phyloP scores from a whole-genome alignment of 805 yeast genomes.

The Nadsonia fulvescens region DNA sequence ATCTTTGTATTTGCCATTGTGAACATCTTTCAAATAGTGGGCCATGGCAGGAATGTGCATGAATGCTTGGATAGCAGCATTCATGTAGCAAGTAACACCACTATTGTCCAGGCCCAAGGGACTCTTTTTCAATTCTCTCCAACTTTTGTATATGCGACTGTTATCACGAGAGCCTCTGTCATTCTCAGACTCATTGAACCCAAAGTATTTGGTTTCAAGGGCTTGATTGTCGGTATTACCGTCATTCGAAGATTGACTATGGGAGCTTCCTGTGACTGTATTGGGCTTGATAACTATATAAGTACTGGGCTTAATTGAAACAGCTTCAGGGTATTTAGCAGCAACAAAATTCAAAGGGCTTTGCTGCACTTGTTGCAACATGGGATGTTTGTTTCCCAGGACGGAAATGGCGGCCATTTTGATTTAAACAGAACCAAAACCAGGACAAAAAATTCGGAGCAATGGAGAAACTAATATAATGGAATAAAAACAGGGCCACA shows the following conservation, averaged over 20 bases:
- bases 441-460: too few species aligned
- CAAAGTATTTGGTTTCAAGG: slow-evolving; percentile 30
- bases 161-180: slow-evolving; percentile 52
- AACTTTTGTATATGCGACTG: slow-evolving; percentile 40
- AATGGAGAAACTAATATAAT: too few species aligned
- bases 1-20: slow-evolving; percentile 28
- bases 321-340: slow-evolving; percentile 37
- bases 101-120: slow-evolving; percentile 69
- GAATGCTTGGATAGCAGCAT: slow-evolving; percentile 83
- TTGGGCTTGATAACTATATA: slow-evolving; percentile 26
- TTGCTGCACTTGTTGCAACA: slow-evolving; percentile 3
- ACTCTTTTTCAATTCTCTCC: slow-evolving; percentile 31
- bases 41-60: slow-evolving; percentile 82
- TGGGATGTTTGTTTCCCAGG: too few species aligned
- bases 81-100: slow-evolving; percentile 94
- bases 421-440: too few species aligned
- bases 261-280: neutral
- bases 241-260: neutral
- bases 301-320: slow-evolving; percentile 27
- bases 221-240: slow-evolving; percentile 4
- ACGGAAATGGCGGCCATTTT: too few species aligned
- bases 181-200: slow-evolving; percentile 33
- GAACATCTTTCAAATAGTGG: slow-evolving; percentile 58
- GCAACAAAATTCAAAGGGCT: slow-evolving; percentile 29
- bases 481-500: too few species aligned